These are phyloP conservation scores for Furcasterigmium furcatum DNA, from an alignment of 2,329 filamentous ascomycete species.

Conservation along the genomic window DNA sequence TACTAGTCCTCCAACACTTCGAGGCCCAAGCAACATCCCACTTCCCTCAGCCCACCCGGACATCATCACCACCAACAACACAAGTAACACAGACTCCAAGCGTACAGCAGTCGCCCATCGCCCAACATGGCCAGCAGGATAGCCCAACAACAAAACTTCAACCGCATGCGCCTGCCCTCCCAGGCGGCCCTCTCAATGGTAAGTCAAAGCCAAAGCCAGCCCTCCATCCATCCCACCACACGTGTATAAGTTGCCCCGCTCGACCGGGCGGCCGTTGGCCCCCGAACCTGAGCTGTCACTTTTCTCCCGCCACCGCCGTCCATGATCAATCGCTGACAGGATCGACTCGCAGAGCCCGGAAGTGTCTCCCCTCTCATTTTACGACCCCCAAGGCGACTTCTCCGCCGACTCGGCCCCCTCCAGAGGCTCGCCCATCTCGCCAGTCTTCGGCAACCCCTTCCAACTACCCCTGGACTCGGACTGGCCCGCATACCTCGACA, in stretches of 20 bases:
- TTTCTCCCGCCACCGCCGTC: background rate
- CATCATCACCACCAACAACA: background rate
- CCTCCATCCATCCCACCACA: background rate
- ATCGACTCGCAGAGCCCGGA: slow-evolving; percentile 7
- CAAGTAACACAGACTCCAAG: background rate
- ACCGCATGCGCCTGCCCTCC: background rate
- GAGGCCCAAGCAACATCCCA: background rate
- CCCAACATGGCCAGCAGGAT: background rate
- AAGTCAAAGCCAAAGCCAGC: no score
- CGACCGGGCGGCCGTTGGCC: background rate
- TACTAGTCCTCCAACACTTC: background rate
- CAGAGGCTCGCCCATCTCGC: slow-evolving; percentile 23
- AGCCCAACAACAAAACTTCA: background rate
- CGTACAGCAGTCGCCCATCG: no score
- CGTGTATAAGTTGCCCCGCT: background rate
- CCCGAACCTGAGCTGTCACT: background rate
- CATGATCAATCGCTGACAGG: slow-evolving; percentile 6
- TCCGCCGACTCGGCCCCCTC: slow-evolving; percentile 30
- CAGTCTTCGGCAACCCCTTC: slow-evolving; percentile 25
- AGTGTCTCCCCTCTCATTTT: slow-evolving; percentile 13
- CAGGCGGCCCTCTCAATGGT: background rate
- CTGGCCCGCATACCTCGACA: slow-evolving; percentile 24
- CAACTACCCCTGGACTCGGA: slow-evolving; percentile 17
- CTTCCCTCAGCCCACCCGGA: no score
- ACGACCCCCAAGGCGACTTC: slow-evolving; percentile 22